Conservation (phyloP, 78 protist genomes). For the Planoprotostelium fungivorum region DNA sequence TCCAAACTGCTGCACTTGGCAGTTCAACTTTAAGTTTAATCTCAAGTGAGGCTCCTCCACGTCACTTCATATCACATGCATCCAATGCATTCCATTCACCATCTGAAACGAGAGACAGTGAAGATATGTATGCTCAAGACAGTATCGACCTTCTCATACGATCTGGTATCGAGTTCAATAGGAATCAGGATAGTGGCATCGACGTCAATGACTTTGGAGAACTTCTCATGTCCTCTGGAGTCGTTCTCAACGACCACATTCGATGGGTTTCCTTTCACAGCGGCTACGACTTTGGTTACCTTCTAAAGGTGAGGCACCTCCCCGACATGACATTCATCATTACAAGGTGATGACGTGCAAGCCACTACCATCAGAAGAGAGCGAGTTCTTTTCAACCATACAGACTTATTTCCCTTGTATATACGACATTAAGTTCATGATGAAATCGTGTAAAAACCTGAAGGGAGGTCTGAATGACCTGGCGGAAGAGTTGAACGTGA, state of each 20-base stretch:
- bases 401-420: slow-evolving; percentile 83
- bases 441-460: slow-evolving; percentile 66
- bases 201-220: slow-evolving; percentile 83
- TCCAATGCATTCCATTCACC: too few relatives aligned
- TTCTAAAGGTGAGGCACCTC: slow-evolving; percentile 23
- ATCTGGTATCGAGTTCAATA: slow-evolving; percentile 94
- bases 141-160: slow-evolving; percentile 88
- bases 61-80: neutral
- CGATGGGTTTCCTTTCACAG: slow-evolving; percentile 91
- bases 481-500: slow-evolving; percentile 87
- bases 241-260: slow-evolving; percentile 69
- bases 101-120: too few relatives aligned
- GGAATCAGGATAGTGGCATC: slow-evolving; percentile 74
- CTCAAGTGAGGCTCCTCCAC: slow-evolving; percentile 47
- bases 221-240: slow-evolving; percentile 78
- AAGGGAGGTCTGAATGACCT: slow-evolving; percentile 94
- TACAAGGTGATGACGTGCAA: slow-evolving; percentile 81
- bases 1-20: slow-evolving; percentile 89
- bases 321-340: slow-evolving; percentile 19
- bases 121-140: slow-evolving; percentile 93
- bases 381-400: slow-evolving; percentile 78
- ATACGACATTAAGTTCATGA: slow-evolving; percentile 93
- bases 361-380: slow-evolving; percentile 83
- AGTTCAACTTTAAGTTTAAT: slow-evolving; percentile 95
- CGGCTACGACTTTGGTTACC: slow-evolving; percentile 69